Conservation (phyloP, 768 basidiomycete genomes). For the Lactifluus hygrophoroides region DNA sequence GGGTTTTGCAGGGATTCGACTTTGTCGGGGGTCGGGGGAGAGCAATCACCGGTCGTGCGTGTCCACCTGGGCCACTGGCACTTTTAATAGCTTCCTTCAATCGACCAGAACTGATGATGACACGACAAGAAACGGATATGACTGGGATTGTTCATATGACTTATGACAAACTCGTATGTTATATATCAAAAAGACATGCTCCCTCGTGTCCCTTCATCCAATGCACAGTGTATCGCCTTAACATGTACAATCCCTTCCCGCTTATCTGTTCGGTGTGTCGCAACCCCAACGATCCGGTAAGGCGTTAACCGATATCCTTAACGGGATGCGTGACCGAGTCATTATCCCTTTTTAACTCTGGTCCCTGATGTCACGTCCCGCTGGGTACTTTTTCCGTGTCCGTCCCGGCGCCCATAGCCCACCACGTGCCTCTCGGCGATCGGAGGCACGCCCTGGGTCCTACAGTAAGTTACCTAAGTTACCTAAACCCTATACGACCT, state of each 20-base stretch:
- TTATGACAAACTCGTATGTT: background rate
- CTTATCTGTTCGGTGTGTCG: no score
- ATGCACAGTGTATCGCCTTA: background rate
- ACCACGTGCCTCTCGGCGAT: background rate
- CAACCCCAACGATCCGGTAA: background rate
- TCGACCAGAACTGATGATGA: no score
- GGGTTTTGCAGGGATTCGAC: background rate
- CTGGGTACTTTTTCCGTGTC: background rate
- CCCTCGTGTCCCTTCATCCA: background rate
- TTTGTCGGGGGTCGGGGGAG: background rate
- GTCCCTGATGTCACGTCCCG: no score
- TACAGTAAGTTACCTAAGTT: no score
- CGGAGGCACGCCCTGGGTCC: background rate
- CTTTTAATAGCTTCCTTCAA: no score
- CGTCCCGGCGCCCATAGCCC: background rate
- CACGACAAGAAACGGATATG: no score
- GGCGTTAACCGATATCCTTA: background rate
- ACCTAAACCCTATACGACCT: background rate
- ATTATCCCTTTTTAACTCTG: no score
- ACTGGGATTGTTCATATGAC: no score
- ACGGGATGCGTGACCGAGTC: no score
- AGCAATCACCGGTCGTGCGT: slow-evolving; percentile 7
- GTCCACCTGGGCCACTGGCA: no score
- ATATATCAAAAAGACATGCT: background rate
- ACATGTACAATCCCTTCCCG: background rate